Base-by-base conservation (phyloP, 2,329 filamentous ascomycete genomes). In the Aspergillus awamori region DNA sequence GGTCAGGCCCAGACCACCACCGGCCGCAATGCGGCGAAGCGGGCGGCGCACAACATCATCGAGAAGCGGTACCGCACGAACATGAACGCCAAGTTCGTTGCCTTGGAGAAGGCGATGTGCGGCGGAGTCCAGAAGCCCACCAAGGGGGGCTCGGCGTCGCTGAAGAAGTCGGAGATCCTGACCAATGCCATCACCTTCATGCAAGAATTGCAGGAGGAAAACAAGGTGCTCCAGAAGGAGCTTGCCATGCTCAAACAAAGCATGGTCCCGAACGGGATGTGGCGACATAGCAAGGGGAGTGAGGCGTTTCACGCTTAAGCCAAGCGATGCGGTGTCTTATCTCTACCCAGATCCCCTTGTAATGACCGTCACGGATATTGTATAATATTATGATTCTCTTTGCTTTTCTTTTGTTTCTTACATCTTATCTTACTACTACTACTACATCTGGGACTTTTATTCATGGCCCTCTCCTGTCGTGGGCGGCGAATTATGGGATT, bases 41-140 rank as follows among this genome's bases (percentile, higher is more conserved):
- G 76, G 4, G 76, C 76, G 15, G 76, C 76, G 3, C 76, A 78
- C 66, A 78, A 78, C 64, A 72, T 77, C 66, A 77, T 78, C 54
- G 76, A 78, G 60, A 78, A 77, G 63, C 76, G 76, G 10, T 78
- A 78, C 60, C 74, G 76, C 38, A 77, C 76, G 53, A 78, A 78
- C 66, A 77, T 78, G 76, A 78, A 78, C 53, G 74, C 76, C 67
- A 78, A 78, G 48, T 77, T 78, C 52, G 69, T 77, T 1, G 68
- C 76, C 0, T 65, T 78, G n/a, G 76, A 77, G 49, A 72, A 77
- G 57, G 74, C 74, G 8, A 76, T 77, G 60, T 69, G 66, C 43
- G 65, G 69, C 4, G 66, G 65, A 5, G 62, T 67, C n/a, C 67
- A 69, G 36, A 72, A 71, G 38, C 60, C 65, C 10, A 56, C 60